These are phyloP conservation scores for Boletus tomentosulus DNA, from an alignment of 768 basidiomycete species.

Conservation along the genomic window DNA sequence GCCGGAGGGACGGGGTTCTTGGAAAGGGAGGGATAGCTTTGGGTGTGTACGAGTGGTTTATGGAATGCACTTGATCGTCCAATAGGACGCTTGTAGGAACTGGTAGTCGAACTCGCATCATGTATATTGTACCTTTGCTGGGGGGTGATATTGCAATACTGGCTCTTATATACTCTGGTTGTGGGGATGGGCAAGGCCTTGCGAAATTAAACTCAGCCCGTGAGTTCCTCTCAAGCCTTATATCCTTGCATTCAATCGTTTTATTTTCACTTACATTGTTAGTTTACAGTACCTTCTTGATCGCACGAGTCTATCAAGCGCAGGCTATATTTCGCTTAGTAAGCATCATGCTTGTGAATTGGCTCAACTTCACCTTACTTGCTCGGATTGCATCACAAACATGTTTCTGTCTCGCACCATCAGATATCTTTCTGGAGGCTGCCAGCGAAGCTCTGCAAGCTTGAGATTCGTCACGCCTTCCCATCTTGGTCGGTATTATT, in stretches of 20 bases:
- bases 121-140: background rate
- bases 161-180: too few relatives aligned
- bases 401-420: constrained; percentile 12
- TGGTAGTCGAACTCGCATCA: background rate
- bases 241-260: too few relatives aligned
- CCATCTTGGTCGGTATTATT: background rate
- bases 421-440: background rate
- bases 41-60: background rate
- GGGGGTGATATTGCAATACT: background rate
- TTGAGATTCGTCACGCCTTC: background rate
- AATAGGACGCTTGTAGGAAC: background rate
- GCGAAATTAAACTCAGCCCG: too few relatives aligned
- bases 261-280: too few relatives aligned
- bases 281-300: too few relatives aligned
- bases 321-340: too few relatives aligned
- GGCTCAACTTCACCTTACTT: too few relatives aligned
- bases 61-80: background rate
- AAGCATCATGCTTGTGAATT: background rate
- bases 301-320: too few relatives aligned
- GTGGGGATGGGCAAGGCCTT: too few relatives aligned
- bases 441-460: background rate
- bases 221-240: too few relatives aligned
- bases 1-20: constrained; percentile 60
- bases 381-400: background rate
- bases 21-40: constrained; percentile 34